Evolutionary conservation across 202 grass and related monocot genomes (phyloP).

Genomic region (Hordeum pubiflorum): DNA sequence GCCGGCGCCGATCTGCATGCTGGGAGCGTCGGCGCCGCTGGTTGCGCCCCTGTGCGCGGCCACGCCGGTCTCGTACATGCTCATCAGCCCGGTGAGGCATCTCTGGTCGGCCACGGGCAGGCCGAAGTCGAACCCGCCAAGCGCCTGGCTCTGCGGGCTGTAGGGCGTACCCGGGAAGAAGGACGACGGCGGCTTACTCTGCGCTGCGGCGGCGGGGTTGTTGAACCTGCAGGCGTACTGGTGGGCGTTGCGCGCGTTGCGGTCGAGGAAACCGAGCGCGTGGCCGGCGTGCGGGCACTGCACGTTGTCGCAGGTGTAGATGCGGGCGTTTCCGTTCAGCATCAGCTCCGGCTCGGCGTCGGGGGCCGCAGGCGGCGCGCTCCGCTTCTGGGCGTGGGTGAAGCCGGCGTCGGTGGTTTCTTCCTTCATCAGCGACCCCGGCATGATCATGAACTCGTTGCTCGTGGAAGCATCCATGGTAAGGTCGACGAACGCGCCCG

Average conservation of each 20-base stretch:
- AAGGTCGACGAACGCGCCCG: conserved; percentile 10
- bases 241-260: conserved; percentile 47
- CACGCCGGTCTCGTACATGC: conserved; percentile 52
- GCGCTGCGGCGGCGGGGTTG: neutral
- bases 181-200: conserved; percentile 27
- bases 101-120: conserved; percentile 49
- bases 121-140: conserved; percentile 23
- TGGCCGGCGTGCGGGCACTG: conserved; percentile 36
- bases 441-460: conserved; percentile 8
- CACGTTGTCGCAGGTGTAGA: conserved; percentile 54
- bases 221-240: conserved; percentile 48
- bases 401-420: conserved; percentile 36
- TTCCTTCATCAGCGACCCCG: conserved; percentile 33
- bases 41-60: conserved; percentile 14
- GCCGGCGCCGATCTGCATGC: neutral
- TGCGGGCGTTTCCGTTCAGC: conserved; percentile 12
- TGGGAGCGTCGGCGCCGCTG: neutral
- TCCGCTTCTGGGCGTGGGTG: conserved; percentile 35
- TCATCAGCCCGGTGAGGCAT: conserved; percentile 69
- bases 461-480: conserved; percentile 12
- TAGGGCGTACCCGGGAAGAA: conserved; percentile 16
- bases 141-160: conserved; percentile 1
- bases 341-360: conserved; percentile 34
- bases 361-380: neutral
- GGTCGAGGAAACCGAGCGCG: conserved; percentile 52